Evolutionary conservation across 129 eudicot species (phyloP), one percentile per base, ranked within the genome.

Genomic region (Silybum marianum): DNA sequence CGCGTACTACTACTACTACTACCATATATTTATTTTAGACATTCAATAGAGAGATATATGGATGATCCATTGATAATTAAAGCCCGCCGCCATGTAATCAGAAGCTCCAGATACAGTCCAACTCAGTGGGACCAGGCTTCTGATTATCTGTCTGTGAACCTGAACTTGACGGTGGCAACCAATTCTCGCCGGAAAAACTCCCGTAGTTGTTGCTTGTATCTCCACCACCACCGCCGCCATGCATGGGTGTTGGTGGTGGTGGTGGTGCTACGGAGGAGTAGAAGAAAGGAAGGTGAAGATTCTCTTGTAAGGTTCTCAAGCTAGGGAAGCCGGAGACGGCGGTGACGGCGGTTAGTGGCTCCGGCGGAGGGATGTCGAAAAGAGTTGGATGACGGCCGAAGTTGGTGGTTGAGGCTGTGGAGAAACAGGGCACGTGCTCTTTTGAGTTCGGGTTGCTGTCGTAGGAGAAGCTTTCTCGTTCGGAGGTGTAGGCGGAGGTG

Each of bases 391-490:
- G 76, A 9, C 19, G 30, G 51, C 48, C 30, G 46, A 54, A 77
- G 76, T 73, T 81, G 83, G 69, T 62, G 13, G 90, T 66, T 72
- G 92, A 58, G 78, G 92, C 81, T 51, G 86, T 94, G 98, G 98
- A 94, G 98, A 94, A 94, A 92, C 98, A 94, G 98, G 98, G 90
- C 97, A 94, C 98, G 98, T 91, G 98, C 98, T 91, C 90, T 83
- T 88, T 88, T 62, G 81, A 58, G 75, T 51, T 62, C 78, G 83
- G 71, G 83, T 68, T 74, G 82, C 78, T 74, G 81, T 85, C 89
- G 78, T 83, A 88, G 9, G 90, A 87, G 80, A 84, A 84, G 84
- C 81, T 84, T 16, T 88, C 90, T 32, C 16, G 86, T 28, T 81
- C 93, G 78, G 78, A 24, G 67, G 69, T 75, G 79, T 81, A 81